phyloP scores from a whole-genome alignment of 148 eudicot genomes.

The Drosera capensis region DNA sequence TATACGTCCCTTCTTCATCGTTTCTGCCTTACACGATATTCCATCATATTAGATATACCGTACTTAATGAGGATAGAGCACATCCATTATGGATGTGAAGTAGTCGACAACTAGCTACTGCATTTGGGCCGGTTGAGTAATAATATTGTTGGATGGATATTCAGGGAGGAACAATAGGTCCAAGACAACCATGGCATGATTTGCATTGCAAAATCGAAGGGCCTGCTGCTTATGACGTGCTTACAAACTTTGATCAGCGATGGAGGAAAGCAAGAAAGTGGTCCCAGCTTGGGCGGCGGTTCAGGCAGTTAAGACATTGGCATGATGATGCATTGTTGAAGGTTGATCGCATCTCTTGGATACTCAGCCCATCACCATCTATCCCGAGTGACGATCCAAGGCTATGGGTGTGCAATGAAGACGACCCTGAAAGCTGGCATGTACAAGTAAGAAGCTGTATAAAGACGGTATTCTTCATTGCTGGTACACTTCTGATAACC shows the following conservation, averaged over 20 bases:
- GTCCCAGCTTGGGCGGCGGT: constrained; percentile 35
- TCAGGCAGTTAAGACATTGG: constrained; percentile 54
- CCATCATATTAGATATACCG: no score
- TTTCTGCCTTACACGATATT: no score
- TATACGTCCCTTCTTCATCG: no score
- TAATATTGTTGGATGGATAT: no score
- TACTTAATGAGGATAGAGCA: no score
- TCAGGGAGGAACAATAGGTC: constrained; percentile 65
- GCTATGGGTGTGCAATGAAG: constrained; percentile 47
- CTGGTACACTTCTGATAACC: no score
- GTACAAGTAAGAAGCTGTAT: constrained; percentile 65
- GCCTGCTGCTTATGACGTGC: constrained; percentile 91
- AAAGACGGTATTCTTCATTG: no score
- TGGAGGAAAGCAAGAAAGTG: constrained; percentile 87
- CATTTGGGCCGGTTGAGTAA: no score
- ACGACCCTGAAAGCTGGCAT: constrained; percentile 77
- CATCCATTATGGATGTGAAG: no score
- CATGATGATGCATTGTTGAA: constrained; percentile 72
- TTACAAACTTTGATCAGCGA: constrained; percentile 87
- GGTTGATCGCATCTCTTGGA: constrained; percentile 81
- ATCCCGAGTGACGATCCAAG: constrained; percentile 29
- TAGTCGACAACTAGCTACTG: no score
- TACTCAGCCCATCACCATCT: constrained; percentile 45
- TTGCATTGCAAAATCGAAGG: constrained; percentile 91
- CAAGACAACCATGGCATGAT: constrained; percentile 99